These are phyloP conservation scores for Candida golubevii DNA, from an alignment of 805 yeast genomes.

Conservation along the genomic window DNA sequence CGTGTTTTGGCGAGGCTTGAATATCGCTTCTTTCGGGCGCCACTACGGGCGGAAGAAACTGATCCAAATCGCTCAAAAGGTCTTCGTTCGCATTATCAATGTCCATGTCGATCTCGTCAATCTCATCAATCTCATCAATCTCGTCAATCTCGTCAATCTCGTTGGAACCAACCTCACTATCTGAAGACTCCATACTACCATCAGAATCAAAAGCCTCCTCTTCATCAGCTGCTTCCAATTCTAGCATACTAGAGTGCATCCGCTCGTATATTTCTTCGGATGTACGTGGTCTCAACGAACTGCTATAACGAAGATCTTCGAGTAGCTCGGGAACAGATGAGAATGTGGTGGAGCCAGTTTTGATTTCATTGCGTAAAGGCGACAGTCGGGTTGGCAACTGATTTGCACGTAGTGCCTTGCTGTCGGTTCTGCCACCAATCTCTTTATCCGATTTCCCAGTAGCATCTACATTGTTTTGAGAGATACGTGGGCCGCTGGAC, in stretches of 20 bases:
- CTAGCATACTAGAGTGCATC: constrained; percentile 22
- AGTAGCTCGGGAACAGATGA: constrained; percentile 9
- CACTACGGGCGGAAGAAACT: background rate
- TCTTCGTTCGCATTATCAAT: background rate
- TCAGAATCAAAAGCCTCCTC: background rate
- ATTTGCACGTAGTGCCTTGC: too few relatives aligned
- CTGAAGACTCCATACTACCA: background rate
- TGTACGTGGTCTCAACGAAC: constrained; percentile 10
- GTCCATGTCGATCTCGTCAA: background rate
- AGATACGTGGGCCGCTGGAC: too few relatives aligned
- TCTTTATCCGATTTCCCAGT: too few relatives aligned
- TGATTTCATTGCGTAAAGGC: constrained; percentile 12
- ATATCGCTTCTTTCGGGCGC: background rate
- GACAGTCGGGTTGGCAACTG: constrained; percentile 7
- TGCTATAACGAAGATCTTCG: constrained; percentile 12
- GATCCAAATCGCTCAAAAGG: constrained; percentile 1
- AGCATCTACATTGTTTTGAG: too few relatives aligned
- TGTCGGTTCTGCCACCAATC: too few relatives aligned
- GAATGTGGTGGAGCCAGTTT: constrained; percentile 4
- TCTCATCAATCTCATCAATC: too few relatives aligned
- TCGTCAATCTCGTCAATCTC: background rate
- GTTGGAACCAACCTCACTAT: background rate
- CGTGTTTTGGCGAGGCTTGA: too few relatives aligned
- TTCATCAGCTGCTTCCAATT: constrained; percentile 1
- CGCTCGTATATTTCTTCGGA: constrained; percentile 22